phyloP scores from a whole-genome alignment of 1,284 basidiomycete genomes.

The Anthracocystis setariae region DNA sequence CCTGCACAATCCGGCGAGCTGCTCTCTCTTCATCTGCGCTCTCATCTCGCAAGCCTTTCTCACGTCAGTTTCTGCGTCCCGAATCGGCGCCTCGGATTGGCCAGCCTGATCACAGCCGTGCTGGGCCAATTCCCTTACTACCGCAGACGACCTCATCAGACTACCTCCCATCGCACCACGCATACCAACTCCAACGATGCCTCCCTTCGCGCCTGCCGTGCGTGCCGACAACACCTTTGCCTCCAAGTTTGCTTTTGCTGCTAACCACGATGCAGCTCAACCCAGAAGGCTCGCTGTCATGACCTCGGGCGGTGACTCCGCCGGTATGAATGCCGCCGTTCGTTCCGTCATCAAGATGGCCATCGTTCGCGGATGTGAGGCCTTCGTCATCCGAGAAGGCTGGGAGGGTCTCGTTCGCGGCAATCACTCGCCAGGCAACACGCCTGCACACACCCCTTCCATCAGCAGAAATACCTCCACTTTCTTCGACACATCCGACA shows the following conservation, averaged over 20 bases:
- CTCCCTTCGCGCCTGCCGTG: conserved; percentile 37
- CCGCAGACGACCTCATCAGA: not conserved
- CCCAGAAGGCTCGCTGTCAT: conserved; percentile 77
- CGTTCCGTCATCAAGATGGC: conserved; percentile 67
- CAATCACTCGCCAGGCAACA: conserved; percentile 67
- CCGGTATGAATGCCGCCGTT: conserved; percentile 72
- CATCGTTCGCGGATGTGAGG: conserved; percentile 73
- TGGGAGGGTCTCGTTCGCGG: conserved; percentile 87
- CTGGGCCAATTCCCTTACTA: not conserved
- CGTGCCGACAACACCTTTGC: conserved; percentile 35
- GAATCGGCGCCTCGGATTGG: not conserved
- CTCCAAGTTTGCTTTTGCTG: conserved; percentile 10
- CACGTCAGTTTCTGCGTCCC: not conserved
- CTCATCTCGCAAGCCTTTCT: not conserved
- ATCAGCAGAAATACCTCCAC: conserved; percentile 41
- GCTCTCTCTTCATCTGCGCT: too few relatives aligned
- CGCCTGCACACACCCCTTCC: conserved; percentile 37
- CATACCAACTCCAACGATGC: conserved; percentile 14
- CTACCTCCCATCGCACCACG: not conserved
- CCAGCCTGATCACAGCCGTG: not conserved
- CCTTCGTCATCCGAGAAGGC: conserved; percentile 78
- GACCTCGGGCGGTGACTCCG: conserved; percentile 95
- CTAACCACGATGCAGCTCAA: conserved; percentile 28
- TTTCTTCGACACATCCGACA: conserved; percentile 31
- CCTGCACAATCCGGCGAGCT: not conserved